Base-by-base conservation (phyloP, 495 filamentous ascomycete genomes). In the Penicillium canescens region DNA sequence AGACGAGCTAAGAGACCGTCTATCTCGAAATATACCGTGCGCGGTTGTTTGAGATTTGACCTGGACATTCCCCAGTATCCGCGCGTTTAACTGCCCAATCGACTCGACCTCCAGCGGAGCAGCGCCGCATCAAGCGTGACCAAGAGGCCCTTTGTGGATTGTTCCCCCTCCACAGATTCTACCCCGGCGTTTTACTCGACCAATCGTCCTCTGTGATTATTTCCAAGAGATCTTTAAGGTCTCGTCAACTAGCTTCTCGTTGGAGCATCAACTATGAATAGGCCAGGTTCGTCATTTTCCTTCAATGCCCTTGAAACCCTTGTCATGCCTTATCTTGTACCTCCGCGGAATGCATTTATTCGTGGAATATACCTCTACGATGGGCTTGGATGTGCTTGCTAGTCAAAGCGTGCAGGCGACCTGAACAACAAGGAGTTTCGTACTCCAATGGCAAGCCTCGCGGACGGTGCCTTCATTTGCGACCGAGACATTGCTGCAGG, bases 251-350 rank as follows among this genome's bases (percentile, higher is more conserved):
- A 40, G 16, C 42, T 44, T 31, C 13, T 56, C 13, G 10, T n/a
- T 26, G 51, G 56, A 37, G 7, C 18, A 38, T 38, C 44, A 33
- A 59, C 24, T 55, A 76, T 76, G 73, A 76, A 76, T 63, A 68
- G 73, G 60, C 70, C 70, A 73, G 73, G 73, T 76, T 55, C 43
- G 71, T 72, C 47, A 57, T 52, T 62, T 58, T 66, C 56, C 34
- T 60, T 61, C 55, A 46, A 60, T 59, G 23, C 47, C 43, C 14
- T 55, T 18, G 44, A 33, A 41, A 52, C 46, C 52, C 50, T 55
- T 37, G 14, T 31, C 45, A 41, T 33, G 35, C 42, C 53, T 53
- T 51, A 49, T 49, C 46, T 31, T 34, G 13, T 42, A 38, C 50
- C 45, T 42, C 51, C 42, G 45, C 41, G 42, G 55, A 54, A 48